phyloP scores from a whole-genome alignment of 1,139 yeast genomes.

The Lodderomyces elongisporus region DNA sequence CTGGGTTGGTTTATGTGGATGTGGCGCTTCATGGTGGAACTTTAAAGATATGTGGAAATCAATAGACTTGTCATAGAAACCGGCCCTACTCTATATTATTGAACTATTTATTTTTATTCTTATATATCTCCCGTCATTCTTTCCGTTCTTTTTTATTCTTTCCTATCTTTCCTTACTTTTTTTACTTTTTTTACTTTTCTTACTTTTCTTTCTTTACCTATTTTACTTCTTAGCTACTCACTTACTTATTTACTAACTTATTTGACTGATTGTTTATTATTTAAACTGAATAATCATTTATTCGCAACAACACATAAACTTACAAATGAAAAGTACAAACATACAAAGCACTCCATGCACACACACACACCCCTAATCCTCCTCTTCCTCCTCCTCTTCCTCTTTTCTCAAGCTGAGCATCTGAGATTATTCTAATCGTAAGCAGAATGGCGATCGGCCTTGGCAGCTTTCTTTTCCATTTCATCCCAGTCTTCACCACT shows the following conservation, averaged over 20 bases:
- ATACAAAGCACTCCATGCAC: too few species aligned
- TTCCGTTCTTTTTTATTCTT: background rate
- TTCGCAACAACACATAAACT: too few species aligned
- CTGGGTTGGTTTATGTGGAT: slow-evolving; percentile 48
- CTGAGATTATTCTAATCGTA: slow-evolving; percentile 8
- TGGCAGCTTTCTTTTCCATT: slow-evolving; percentile 64
- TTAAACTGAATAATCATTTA: too few species aligned
- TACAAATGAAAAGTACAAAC: too few species aligned
- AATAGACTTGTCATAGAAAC: slow-evolving; percentile 22
- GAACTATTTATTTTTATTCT: background rate
- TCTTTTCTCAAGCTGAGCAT: too few species aligned
- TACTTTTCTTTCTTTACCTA: slow-evolving; percentile 2
- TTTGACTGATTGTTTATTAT: too few species aligned
- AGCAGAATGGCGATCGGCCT: slow-evolving; percentile 25
- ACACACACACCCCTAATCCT: too few species aligned
- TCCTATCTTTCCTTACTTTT: background rate
- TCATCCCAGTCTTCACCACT: slow-evolving; percentile 77
- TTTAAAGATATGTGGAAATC: slow-evolving; percentile 37
- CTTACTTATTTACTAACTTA: too few species aligned
- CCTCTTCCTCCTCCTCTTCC: background rate
- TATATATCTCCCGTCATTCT: background rate
- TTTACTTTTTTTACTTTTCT: too few species aligned
- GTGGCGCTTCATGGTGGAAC: slow-evolving; percentile 46
- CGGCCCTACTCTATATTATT: background rate
- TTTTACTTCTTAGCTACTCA: too few species aligned